Percentiles rank a stretch among this genome's conserved stretches.
Conservation (phyloP, 495 filamentous ascomycete genomes). For the Hypoxylon subgilvum region DNA sequence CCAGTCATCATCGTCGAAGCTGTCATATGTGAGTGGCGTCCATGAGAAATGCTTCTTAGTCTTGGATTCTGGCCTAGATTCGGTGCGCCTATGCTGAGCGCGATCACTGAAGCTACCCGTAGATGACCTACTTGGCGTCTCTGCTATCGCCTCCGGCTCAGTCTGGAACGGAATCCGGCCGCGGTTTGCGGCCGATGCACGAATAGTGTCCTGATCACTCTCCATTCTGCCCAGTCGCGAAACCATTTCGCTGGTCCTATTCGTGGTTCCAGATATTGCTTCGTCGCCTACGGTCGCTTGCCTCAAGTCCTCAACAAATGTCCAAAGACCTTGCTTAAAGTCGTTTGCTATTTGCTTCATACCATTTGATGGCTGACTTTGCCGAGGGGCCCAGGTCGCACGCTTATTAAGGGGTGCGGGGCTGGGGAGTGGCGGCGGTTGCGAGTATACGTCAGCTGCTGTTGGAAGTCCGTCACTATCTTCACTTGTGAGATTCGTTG, state of each 20-base stretch:
- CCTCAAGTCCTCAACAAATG: slow-evolving; percentile 91
- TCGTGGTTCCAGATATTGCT: slow-evolving; percentile 60
- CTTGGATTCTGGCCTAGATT: slow-evolving; percentile 36
- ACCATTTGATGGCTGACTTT: slow-evolving; percentile 43
- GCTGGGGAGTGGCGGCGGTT: slow-evolving; percentile 25
- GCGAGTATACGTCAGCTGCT: slow-evolving; percentile 35
- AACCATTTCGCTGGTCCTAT: slow-evolving; percentile 39
- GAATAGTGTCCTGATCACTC: slow-evolving; percentile 47
- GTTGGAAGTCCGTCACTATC: slow-evolving; percentile 37
- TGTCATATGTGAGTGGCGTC: slow-evolving; percentile 55
- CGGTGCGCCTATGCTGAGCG: slow-evolving; percentile 34
- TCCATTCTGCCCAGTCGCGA: slow-evolving; percentile 37
- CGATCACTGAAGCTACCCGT: slow-evolving; percentile 37
- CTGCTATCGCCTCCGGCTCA: slow-evolving; percentile 23
- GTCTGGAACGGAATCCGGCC: slow-evolving; percentile 37
- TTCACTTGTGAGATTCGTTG: slow-evolving; percentile 49
- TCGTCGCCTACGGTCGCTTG: slow-evolving; percentile 97
- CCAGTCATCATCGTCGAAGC: slow-evolving; percentile 73
- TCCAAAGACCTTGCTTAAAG: slow-evolving; percentile 90
- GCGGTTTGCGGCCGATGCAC: slow-evolving; percentile 39
- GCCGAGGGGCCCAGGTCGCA: slow-evolving; percentile 55
- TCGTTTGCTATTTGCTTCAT: slow-evolving; percentile 88
- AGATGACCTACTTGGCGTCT: slow-evolving; percentile 29
- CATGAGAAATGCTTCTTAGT: slow-evolving; percentile 53
- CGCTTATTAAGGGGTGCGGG: slow-evolving; percentile 48